Evolutionary conservation across 257 asterid species (phyloP).

Genomic region (Cinchona pubescens): DNA sequence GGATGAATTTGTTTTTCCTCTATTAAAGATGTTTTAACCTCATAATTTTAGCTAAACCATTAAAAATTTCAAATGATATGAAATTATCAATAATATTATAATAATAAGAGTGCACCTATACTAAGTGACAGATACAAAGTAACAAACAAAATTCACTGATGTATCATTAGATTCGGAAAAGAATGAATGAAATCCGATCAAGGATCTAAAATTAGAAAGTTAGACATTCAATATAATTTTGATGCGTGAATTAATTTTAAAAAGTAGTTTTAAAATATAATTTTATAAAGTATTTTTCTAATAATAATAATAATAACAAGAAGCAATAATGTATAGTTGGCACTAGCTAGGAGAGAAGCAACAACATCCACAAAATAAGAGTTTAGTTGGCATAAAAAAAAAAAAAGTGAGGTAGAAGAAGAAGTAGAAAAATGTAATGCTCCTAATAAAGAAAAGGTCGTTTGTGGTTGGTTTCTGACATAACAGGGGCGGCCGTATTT

Average conservation of each 20-base stretch:
- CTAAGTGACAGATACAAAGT: too few species aligned
- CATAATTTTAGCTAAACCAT: background rate
- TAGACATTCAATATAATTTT: too few species aligned
- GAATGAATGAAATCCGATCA: too few species aligned
- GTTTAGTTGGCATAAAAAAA: background rate
- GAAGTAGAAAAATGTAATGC: background rate
- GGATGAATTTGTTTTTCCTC: background rate
- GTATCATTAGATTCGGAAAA: too few species aligned
- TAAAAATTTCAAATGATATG: background rate
- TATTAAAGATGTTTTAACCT: background rate
- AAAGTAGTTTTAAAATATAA: too few species aligned
- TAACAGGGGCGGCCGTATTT: background rate
- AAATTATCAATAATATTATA: too few species aligned
- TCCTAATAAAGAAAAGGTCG: slow-evolving; percentile 1
- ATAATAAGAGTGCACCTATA: too few species aligned
- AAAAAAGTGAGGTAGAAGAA: background rate
- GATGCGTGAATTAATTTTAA: too few species aligned
- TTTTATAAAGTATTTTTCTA: too few species aligned
- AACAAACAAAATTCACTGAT: too few species aligned
- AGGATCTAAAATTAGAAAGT: too few species aligned
- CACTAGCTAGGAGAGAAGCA: background rate
- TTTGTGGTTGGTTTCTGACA: background rate
- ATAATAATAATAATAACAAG: too few species aligned
- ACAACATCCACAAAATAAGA: background rate
- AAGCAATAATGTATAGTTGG: background rate